Base-by-base conservation (phyloP, 2,329 filamentous ascomycete genomes). In the Ophiognomonia clavigignenti-juglandacearum region DNA sequence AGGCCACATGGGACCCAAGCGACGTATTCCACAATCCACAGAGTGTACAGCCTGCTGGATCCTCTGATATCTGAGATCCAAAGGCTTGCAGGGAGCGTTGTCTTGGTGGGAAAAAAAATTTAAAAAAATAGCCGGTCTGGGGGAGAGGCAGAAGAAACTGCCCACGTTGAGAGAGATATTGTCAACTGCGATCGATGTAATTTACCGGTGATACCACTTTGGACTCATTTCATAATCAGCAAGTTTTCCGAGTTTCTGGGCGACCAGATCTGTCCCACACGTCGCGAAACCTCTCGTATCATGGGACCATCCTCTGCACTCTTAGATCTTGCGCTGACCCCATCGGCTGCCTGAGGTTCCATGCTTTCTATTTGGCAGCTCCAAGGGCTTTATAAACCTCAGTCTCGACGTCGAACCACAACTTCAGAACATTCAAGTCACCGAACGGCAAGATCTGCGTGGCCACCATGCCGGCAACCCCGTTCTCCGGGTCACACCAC, bases 21-120 rank as follows among this genome's bases (percentile, higher is more conserved):
- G 71, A 81, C 50, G 43, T 78, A 1, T 83, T 83, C 53, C 72
- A 73, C 41, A 82, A 83, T 51, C 78, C 78, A 0, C 78, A 82
- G 59, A 81, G 73, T 53, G 65, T 78, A n/a, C 60, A 61, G 36
- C 60, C 61, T n/a, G 58, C 54, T 6, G 50, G 14, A 29, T 22
- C 31, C 14, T 51, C 31, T 14, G n/a, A 43, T 27, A 16, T 18
- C 10, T 18, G 18, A 36, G 14, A 26, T 6, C 24, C 24, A 10
- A 26, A 31, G 29, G 29, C 29, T 13, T 14, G 8, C 11, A 31
- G 2, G 8, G 29, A 31, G 13, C 13, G 29, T 11, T n/a, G 29
- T n/a, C n/a, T n/a, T n/a, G n/a, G n/a, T 4, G 32, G 2, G n/a
- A 34, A 3, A n/a, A 34, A n/a, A 16, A n/a, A n/a, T 6, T 13